Percentiles rank a stretch among this genome's conserved stretches.
Conservation (phyloP, 352 stramenopile species). For the Phytopythium ostracodes region DNA sequence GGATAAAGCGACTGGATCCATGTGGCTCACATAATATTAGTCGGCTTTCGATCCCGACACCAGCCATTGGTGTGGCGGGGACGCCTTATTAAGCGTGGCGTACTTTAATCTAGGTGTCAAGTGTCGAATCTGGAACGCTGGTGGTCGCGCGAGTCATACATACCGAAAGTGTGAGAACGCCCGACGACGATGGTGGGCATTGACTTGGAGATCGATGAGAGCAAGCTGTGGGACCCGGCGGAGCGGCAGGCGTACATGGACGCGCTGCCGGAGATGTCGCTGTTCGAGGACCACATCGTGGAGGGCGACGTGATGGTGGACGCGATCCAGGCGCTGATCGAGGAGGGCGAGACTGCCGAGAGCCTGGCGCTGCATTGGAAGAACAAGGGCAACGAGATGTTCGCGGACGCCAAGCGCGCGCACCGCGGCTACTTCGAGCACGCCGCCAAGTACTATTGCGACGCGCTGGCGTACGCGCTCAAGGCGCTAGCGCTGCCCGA, state of each 20-base stretch:
- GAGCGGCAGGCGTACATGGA: slow-evolving; percentile 85
- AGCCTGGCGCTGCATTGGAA: slow-evolving; percentile 85
- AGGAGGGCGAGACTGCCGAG: slow-evolving; percentile 85
- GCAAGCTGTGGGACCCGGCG: slow-evolving; percentile 76
- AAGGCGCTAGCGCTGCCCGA: slow-evolving; percentile 68
- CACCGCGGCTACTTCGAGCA: slow-evolving; percentile 71
- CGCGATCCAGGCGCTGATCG: slow-evolving; percentile 82
- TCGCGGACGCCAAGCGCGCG: slow-evolving; percentile 64
- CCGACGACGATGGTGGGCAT: slow-evolving; percentile 68
- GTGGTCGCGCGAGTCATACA: neutral
- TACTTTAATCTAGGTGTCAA: neutral
- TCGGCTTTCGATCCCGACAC: neutral
- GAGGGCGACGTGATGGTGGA: slow-evolving; percentile 84
- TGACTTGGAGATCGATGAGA: slow-evolving; percentile 85
- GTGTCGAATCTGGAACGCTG: neutral
- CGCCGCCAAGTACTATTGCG: slow-evolving; percentile 77
- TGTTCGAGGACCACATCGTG: slow-evolving; percentile 87
- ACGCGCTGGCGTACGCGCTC: slow-evolving; percentile 70
- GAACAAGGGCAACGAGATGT: slow-evolving; percentile 87
- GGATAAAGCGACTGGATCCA: neutral
- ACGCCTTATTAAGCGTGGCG: neutral
- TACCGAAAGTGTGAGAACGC: neutral
- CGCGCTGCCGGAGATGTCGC: slow-evolving; percentile 77
- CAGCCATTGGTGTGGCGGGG: neutral
- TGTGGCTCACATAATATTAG: neutral